These are phyloP conservation scores for Irpex sp. DNA, from an alignment of 1,284 basidiomycete genomes.

Conservation along the genomic window DNA sequence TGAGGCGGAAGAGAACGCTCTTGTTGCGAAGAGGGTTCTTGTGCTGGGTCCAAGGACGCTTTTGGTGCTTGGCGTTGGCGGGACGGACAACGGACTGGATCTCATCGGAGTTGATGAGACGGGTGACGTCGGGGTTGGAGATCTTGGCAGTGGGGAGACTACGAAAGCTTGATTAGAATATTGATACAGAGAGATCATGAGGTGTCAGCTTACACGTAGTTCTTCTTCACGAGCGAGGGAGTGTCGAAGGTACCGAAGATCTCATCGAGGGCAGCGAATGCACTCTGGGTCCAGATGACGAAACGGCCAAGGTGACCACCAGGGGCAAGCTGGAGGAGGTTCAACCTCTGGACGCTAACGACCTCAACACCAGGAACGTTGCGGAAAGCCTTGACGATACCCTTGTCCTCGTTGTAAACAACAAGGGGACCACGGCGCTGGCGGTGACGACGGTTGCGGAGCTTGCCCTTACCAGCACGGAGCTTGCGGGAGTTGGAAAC, in stretches of 20 bases:
- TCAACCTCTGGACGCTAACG: slow-evolving; percentile 92
- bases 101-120: slow-evolving; percentile 97
- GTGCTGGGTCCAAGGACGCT: slow-evolving; percentile 98
- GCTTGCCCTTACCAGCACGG: slow-evolving; percentile 96
- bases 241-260: slow-evolving; percentile 94
- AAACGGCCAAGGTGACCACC: slow-evolving; percentile 99
- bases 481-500: slow-evolving; percentile 98
- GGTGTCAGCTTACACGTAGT: slow-evolving; percentile 61
- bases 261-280: slow-evolving; percentile 91
- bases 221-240: slow-evolving; percentile 86
- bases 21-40: slow-evolving; percentile 99
- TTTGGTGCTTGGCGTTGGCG: slow-evolving; percentile 76
- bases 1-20: slow-evolving; percentile 95
- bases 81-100: slow-evolving; percentile 95
- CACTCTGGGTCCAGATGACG: slow-evolving; percentile 98
- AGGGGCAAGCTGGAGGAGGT: slow-evolving; percentile 98
- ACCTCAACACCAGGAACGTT: slow-evolving; percentile 99
- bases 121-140: slow-evolving; percentile 94
- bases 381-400: slow-evolving; percentile 97
- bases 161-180: slow-evolving; percentile 8
- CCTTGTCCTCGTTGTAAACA: slow-evolving; percentile 98
- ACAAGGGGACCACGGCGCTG: slow-evolving; percentile 97
- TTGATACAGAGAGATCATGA: slow-evolving; percentile 25
- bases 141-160: slow-evolving; percentile 96
- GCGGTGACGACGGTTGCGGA: slow-evolving; percentile 95